A percentile compares a stretch with the other conserved stretches of the same genome.
Conservation (phyloP, 1,284 basidiomycete genomes). For the Paramarasmius palmivorus region DNA sequence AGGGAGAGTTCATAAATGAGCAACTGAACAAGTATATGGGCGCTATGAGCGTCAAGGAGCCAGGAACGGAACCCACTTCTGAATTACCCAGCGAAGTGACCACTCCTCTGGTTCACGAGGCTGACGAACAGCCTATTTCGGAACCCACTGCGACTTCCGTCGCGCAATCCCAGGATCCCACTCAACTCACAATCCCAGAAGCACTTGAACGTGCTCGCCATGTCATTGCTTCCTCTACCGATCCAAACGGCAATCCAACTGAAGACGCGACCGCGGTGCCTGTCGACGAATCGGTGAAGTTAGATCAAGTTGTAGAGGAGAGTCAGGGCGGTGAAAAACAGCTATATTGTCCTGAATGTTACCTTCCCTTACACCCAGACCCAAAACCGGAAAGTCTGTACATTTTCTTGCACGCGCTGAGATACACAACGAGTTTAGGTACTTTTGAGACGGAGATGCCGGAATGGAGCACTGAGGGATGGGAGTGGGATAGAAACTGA, state of each 20-base stretch:
- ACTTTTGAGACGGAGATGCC: slow-evolving; percentile 77
- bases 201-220: slow-evolving; percentile 18
- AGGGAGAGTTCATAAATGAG: slow-evolving; percentile 39
- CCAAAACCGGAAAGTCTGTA: slow-evolving; percentile 88
- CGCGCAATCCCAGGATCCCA: neutral
- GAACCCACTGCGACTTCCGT: neutral
- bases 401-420: slow-evolving; percentile 90
- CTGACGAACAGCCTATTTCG: neutral
- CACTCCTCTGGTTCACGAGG: slow-evolving; percentile 13
- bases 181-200: slow-evolving; percentile 19
- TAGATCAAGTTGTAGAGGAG: slow-evolving; percentile 16
- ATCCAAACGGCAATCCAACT: slow-evolving; percentile 3
- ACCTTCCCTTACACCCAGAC: slow-evolving; percentile 87
- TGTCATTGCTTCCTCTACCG: slow-evolving; percentile 3
- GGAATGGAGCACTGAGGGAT: slow-evolving; percentile 68
- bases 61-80: neutral
- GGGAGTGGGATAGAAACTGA: slow-evolving; percentile 53
- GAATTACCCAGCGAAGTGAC: slow-evolving; percentile 7
- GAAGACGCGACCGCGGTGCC: slow-evolving; percentile 22
- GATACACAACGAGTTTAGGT: slow-evolving; percentile 78
- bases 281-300: neutral
- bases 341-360: slow-evolving; percentile 84
- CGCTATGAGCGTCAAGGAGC: neutral
- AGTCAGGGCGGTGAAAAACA: slow-evolving; percentile 33
- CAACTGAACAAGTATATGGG: slow-evolving; percentile 17